Evolutionary conservation across 441 rosid species (phyloP), one percentile per base, ranked within the genome.

Genomic region (Populus hybrid): DNA sequence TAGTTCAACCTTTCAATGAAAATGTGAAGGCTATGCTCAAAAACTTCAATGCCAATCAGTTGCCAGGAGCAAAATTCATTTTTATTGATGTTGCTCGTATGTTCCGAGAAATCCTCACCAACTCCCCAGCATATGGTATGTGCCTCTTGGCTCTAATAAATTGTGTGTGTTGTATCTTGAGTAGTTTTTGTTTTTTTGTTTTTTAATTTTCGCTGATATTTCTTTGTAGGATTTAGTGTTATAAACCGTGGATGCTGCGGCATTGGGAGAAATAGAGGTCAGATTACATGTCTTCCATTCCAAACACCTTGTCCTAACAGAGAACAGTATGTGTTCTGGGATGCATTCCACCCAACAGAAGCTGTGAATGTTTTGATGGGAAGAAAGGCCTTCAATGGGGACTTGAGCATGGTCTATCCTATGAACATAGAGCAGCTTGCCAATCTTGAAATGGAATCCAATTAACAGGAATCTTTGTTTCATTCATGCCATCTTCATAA

Each of bases 321-420:
- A 57, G 88, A 91, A 9, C 84, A 86, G 19, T 95, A 92, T 64
- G 76, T 95, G 1, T 95, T 95, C 75, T 95, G 99, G 99, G 99
- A 95, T 67, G 99, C 99, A 14, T 95, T 93, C 69, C 98, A 95
- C 82, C 99, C 98, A 16, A 95, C 98, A 0, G 98, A 91, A 75
- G 93, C 94, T 21, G 98, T 94, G 67, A 95, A 95, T 81, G 83
- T 92, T 28, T 57, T 94, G 11, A 88, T 91, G 92, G 97, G 88
- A 3, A 88, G 85, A 77, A 88, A 81, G 70, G 97, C 97, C 10
- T 91, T 91, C 82, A 79, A 69, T 77, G 98, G 98, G 6, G 92
- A 89, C 34, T 68, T 57, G 10, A 82, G 79, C 57, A n/a, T 85
- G 6, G 93, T 88, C 26, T 92, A 84, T 78, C 99, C 99, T 1